Conservation (phyloP, 768 basidiomycete species). For the Mycena latifolia region DNA sequence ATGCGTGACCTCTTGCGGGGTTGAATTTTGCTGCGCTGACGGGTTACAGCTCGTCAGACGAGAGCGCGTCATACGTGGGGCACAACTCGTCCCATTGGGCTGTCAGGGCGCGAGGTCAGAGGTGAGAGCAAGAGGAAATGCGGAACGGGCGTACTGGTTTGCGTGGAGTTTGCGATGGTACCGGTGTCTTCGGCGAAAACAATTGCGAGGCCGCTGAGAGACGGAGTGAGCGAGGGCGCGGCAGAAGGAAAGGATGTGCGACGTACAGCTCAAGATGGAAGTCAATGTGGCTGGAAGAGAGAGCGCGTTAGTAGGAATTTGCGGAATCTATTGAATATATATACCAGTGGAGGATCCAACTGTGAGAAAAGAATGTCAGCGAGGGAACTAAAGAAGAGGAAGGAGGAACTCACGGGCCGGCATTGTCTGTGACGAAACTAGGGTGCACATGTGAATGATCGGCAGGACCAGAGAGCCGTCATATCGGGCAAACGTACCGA, state of each 20-base stretch:
- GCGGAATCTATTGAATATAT: conserved; percentile 4
- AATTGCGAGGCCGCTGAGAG: too few species aligned
- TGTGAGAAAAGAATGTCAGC: too few species aligned
- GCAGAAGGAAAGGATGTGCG: too few species aligned
- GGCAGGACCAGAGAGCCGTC: too few species aligned
- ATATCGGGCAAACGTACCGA: too few species aligned
- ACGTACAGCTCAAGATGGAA: conserved; percentile 53
- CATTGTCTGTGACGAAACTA: conserved; percentile 48
- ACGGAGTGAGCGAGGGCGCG: too few species aligned
- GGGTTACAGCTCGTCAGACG: conserved; percentile 3
- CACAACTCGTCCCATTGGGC: conserved; percentile 44
- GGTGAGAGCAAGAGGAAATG: not conserved
- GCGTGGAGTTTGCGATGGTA: conserved; percentile 9
- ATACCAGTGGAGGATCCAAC: conserved; percentile 47
- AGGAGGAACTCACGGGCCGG: conserved; percentile 40
- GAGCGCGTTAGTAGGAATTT: not conserved
- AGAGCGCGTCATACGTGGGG: conserved; percentile 40
- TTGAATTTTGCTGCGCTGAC: too few species aligned
- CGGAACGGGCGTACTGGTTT: conserved; percentile 9
- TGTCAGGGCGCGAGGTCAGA: conserved; percentile 1
- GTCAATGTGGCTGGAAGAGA: conserved; percentile 46
- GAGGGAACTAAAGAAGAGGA: too few species aligned
- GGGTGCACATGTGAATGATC: too few species aligned
- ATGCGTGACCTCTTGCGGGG: too few species aligned
- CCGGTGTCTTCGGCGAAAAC: conserved; percentile 25